Evolutionary conservation across 2,329 filamentous ascomycete genomes (phyloP).

Genomic region (Samsoniella hepiali): DNA sequence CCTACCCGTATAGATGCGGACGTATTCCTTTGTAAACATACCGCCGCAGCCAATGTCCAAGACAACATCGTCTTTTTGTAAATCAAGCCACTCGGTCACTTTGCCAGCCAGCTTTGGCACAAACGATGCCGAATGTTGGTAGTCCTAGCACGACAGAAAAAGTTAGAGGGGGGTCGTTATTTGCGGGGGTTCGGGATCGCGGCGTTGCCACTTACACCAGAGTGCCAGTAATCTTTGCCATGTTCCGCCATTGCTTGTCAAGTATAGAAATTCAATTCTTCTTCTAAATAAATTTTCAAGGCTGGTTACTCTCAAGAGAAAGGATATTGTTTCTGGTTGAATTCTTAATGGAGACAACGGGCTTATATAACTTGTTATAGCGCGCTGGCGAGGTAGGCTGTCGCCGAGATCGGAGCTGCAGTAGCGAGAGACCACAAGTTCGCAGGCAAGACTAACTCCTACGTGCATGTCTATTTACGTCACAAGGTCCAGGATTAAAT

Average conservation of each 20-base stretch:
- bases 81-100: slow-evolving; percentile 56
- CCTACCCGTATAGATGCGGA: not conserved
- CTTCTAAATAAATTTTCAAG: not conserved
- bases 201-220: slow-evolving; percentile 24
- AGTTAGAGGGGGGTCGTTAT: slow-evolving; percentile 21
- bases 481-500: not conserved
- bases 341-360: not conserved
- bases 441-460: not conserved
- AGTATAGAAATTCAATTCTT: not conserved
- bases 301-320: not conserved
- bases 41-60: slow-evolving; percentile 64
- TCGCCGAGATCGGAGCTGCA: slow-evolving; percentile 13
- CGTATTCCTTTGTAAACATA: slow-evolving; percentile 27
- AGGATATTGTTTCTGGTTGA: not conserved
- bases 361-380: not conserved
- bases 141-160: slow-evolving; percentile 40
- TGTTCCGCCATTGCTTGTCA: slow-evolving; percentile 20
- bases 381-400: not conserved
- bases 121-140: slow-evolving; percentile 60
- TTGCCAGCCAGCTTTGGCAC: slow-evolving; percentile 60
- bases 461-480: not conserved
- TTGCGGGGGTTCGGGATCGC: slow-evolving; percentile 6
- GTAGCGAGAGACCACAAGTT: not conserved
- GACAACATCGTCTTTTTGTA: slow-evolving; percentile 55
- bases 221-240: slow-evolving; percentile 29